These are phyloP conservation scores for Colletotrichum liaoningense DNA, from an alignment of 2,329 filamentous ascomycete genomes.

Conservation along the genomic window DNA sequence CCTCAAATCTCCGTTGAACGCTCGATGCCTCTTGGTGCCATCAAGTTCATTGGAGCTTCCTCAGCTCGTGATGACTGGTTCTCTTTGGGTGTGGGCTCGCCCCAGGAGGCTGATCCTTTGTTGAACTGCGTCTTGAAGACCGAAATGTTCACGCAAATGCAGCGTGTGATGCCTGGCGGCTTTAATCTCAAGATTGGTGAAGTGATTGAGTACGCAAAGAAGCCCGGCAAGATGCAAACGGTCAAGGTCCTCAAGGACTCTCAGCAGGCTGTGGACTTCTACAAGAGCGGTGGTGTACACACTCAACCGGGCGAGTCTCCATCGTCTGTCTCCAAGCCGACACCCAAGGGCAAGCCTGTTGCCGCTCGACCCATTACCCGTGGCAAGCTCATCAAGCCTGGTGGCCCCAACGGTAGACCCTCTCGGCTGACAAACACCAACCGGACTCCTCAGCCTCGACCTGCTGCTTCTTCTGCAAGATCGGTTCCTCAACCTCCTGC, in stretches of 20 bases:
- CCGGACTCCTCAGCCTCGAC: constrained; percentile 57
- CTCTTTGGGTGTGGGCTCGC: constrained; percentile 87
- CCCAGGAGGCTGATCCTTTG: constrained; percentile 92
- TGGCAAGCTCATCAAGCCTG: constrained; percentile 91
- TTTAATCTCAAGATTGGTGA: constrained; percentile 87
- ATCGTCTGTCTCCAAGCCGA: constrained; percentile 84
- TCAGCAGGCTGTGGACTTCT: constrained; percentile 79
- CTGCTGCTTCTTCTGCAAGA: constrained; percentile 46
- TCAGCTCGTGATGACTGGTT: constrained; percentile 96
- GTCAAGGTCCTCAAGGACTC: constrained; percentile 95
- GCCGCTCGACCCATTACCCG: constrained; percentile 91
- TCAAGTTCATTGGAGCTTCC: constrained; percentile 88
- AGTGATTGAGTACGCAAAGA: constrained; percentile 95
- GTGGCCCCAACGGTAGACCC: constrained; percentile 84
- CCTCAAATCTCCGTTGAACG: constrained; percentile 85
- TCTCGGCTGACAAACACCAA: constrained; percentile 72
- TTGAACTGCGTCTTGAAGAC: constrained; percentile 96
- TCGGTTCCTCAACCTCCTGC: constrained; percentile 47
- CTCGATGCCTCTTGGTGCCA: constrained; percentile 83
- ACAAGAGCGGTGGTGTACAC: constrained; percentile 94
- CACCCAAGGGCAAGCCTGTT: constrained; percentile 87
- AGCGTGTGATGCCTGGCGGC: constrained; percentile 80
- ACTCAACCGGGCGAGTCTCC: constrained; percentile 86
- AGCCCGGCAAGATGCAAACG: constrained; percentile 89
- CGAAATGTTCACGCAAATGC: constrained; percentile 94